Base-by-base conservation (phyloP, 106 monocot genomes). In the Dioscorea dumetorum region DNA sequence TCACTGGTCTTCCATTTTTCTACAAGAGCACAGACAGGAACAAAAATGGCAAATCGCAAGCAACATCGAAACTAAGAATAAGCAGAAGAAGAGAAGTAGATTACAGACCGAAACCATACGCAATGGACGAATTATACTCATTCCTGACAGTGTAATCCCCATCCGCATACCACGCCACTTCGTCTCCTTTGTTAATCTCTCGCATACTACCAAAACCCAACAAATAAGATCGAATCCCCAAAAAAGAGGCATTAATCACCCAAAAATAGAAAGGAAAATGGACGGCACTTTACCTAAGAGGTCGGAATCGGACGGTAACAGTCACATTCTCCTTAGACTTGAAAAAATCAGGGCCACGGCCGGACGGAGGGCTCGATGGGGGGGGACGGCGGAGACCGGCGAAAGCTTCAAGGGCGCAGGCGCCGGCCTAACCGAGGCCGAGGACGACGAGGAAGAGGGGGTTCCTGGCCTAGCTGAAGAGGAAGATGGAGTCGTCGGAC, bases 131-230 rank as follows among this genome's bases (percentile, higher is more conserved):
- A 72, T 92, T 99, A 50, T 76, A 82, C 88, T 97, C 95, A 49
- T 89, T 92, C 67, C 89, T 77, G 16, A 92, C 89, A 32, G 71
- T 84, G 62, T 57, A 76, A 66, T 99, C 92, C 18, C 92, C 97
- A 59, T 99, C 92, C 3, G 92, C 97, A 57, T 99, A 99, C 97
- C 97, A 99, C 22, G 97, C 92, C n/a, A 99, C 76, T 79, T 99
- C 97, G 63, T 90, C 92, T n/a, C 92, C 97, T 61, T 87, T 92
- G 35, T 82, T 85, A 53, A 97, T 89, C 84, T 97, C 95, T 41
- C 95, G 66, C 62, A 79, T 76, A 73, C 95, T 97, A 49, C 50
- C 35, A 23, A 28, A 33, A 76, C 32, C 58, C 19, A 60, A 60
- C 17, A 17, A n/a, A 41, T 19, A 52, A n/a, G 22, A 12, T 4